A percentile compares a stretch with the other conserved stretches of the same genome.
These are phyloP conservation scores for Scortechinia acanthostroma DNA, from an alignment of 2,329 filamentous ascomycete species.

Conservation along the genomic window DNA sequence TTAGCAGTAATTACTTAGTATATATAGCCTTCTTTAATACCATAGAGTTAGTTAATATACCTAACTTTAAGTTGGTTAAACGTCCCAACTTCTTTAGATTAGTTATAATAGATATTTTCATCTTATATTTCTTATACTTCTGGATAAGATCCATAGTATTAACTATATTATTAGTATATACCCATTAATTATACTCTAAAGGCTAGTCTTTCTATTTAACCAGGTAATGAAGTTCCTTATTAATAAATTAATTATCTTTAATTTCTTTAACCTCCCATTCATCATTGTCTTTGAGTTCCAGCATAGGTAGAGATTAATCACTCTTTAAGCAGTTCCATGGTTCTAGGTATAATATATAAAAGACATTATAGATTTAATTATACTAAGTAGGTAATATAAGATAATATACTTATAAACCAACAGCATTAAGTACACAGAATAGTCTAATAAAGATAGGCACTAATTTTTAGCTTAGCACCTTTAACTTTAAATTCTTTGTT, in stretches of 20 bases:
- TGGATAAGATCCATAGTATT: too few species aligned
- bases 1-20: too few species aligned
- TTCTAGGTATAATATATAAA: slow-evolving; percentile 5
- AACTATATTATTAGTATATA: not conserved
- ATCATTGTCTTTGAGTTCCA: not conserved
- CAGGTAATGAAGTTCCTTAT: not conserved
- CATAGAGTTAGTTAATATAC: too few species aligned
- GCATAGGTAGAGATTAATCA: not conserved
- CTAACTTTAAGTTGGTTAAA: too few species aligned
- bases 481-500: not conserved
- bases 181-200: not conserved
- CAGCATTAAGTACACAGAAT: slow-evolving; percentile 4
- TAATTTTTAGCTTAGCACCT: slow-evolving; percentile 3
- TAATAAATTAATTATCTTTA: not conserved
- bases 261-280: not conserved
- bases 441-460: slow-evolving; percentile 3
- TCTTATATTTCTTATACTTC: too few species aligned
- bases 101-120: too few species aligned
- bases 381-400: too few species aligned
- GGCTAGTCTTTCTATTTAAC: not conserved
- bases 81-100: too few species aligned
- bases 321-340: slow-evolving; percentile 1
- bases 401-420: slow-evolving; percentile 3
- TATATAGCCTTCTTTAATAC: too few species aligned
- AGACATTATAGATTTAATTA: slow-evolving; percentile 3